Evolutionary conservation across 2,329 filamentous ascomycete genomes (phyloP).

Genomic region (Clonostachys sp.): DNA sequence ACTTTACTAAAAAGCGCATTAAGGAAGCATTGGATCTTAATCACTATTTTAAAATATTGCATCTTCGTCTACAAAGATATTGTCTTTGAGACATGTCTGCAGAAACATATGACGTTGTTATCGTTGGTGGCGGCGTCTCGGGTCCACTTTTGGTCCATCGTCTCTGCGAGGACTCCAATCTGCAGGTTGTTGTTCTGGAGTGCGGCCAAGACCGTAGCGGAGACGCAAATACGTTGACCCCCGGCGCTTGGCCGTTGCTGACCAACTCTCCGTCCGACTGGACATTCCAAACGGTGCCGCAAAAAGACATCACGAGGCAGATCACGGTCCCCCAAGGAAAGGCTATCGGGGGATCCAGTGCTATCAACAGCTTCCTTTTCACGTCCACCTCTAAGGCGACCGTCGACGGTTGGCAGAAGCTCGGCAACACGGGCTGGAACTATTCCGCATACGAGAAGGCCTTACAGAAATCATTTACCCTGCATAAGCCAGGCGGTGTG

Average conservation of each 20-base stretch:
- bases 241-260: constrained; percentile 13
- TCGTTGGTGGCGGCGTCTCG: constrained; percentile 20
- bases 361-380: constrained; percentile 17
- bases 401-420: constrained; percentile 14
- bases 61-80: too few species aligned
- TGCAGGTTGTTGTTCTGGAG: not conserved
- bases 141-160: constrained; percentile 19
- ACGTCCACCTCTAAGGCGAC: constrained; percentile 7
- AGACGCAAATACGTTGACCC: constrained; percentile 14
- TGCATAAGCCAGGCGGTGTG: too few species aligned
- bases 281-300: constrained; percentile 15
- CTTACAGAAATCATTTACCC: not conserved
- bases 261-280: constrained; percentile 14
- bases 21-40: too few species aligned
- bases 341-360: constrained; percentile 16
- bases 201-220: constrained; percentile 9
- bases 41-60: too few species aligned
- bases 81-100: not conserved
- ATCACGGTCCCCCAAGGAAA: constrained; percentile 12
- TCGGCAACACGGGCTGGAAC: constrained; percentile 19
- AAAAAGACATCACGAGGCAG: constrained; percentile 8
- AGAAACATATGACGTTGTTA: constrained; percentile 6
- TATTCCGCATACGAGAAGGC: constrained; percentile 9
- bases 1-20: too few species aligned
- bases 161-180: constrained; percentile 3